phyloP scores from a whole-genome alignment of 169 alveolate genomes.

The Plasmodium malariae region DNA sequence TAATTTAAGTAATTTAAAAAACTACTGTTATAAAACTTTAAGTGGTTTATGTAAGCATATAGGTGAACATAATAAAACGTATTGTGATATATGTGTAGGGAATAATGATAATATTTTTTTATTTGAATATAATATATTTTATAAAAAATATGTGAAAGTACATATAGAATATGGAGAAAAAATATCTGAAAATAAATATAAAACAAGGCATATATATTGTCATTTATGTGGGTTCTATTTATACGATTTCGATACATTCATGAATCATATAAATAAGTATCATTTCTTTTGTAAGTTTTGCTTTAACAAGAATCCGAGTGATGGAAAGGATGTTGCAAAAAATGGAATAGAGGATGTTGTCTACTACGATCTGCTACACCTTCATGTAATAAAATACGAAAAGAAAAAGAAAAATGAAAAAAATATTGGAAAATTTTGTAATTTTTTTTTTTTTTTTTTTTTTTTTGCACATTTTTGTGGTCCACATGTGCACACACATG shows the following conservation, averaged over 20 bases:
- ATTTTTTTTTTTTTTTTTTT: too few species aligned
- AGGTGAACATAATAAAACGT: conserved; percentile 58
- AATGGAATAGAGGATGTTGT: conserved; percentile 36
- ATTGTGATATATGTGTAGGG: conserved; percentile 76
- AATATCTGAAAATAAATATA: conserved; percentile 43
- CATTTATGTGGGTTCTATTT: conserved; percentile 60
- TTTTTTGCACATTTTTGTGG: too few species aligned
- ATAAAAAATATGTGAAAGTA: conserved; percentile 27
- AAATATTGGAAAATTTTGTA: too few species aligned
- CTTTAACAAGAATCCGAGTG: conserved; percentile 47
- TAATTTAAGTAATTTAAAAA: conserved; percentile 24
- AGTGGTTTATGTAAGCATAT: conserved; percentile 55
- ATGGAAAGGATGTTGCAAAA: conserved; percentile 19
- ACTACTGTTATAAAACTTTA: conserved; percentile 47
- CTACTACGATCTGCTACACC: conserved; percentile 64
- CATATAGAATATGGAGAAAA: conserved; percentile 74
- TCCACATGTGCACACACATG: not conserved
- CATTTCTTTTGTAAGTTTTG: conserved; percentile 75
- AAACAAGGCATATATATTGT: conserved; percentile 74
- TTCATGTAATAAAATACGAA: conserved; percentile 27
- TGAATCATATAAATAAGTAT: conserved; percentile 69
- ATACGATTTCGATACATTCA: conserved; percentile 68
- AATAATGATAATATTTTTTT: conserved; percentile 67
- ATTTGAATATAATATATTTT: conserved; percentile 73
- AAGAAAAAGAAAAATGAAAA: not conserved